These are phyloP conservation scores for Cornus suecica DNA, from an alignment of 148 eudicot species.

Conservation along the genomic window DNA sequence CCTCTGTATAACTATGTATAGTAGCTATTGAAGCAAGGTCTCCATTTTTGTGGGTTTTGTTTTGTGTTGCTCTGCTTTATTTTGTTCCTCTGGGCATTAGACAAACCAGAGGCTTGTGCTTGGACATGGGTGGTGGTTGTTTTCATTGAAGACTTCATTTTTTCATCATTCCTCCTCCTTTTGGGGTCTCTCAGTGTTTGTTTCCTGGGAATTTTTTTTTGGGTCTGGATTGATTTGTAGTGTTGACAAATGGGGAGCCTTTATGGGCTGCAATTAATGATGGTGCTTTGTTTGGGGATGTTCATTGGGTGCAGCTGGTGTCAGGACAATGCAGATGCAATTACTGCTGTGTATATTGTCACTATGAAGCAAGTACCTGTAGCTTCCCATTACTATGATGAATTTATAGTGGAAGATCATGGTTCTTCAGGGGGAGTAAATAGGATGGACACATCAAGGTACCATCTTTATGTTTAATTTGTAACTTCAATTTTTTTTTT, in stretches of 20 bases:
- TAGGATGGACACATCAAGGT: slow-evolving; percentile 64
- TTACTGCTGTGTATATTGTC: slow-evolving; percentile 75
- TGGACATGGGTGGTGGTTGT: slow-evolving; percentile 9
- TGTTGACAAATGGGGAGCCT: slow-evolving; percentile 28
- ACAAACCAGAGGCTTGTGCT: slow-evolving; percentile 4
- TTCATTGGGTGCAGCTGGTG: slow-evolving; percentile 28
- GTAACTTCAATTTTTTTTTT: not conserved
- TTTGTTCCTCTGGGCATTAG: not conserved
- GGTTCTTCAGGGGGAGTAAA: slow-evolving; percentile 30
- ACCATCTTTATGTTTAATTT: not conserved
- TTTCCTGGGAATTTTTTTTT: not conserved
- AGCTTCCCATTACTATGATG: slow-evolving; percentile 49
- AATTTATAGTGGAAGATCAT: slow-evolving; percentile 24
- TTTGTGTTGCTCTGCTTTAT: not conserved
- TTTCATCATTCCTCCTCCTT: not conserved
- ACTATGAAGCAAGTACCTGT: slow-evolving; percentile 78
- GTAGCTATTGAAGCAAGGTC: slow-evolving; percentile 1
- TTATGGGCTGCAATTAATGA: slow-evolving; percentile 22
- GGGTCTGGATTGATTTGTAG: slow-evolving; percentile 1
- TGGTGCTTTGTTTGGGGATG: slow-evolving; percentile 32
- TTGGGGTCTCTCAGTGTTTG: slow-evolving; percentile 14
- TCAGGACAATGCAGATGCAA: slow-evolving; percentile 37
- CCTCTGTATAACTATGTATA: not conserved
- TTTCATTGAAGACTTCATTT: not conserved
- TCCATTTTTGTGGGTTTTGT: slow-evolving; percentile 5